These are phyloP conservation scores for Phylloporus sp. DNA, from an alignment of 768 basidiomycete species.

Conservation along the genomic window DNA sequence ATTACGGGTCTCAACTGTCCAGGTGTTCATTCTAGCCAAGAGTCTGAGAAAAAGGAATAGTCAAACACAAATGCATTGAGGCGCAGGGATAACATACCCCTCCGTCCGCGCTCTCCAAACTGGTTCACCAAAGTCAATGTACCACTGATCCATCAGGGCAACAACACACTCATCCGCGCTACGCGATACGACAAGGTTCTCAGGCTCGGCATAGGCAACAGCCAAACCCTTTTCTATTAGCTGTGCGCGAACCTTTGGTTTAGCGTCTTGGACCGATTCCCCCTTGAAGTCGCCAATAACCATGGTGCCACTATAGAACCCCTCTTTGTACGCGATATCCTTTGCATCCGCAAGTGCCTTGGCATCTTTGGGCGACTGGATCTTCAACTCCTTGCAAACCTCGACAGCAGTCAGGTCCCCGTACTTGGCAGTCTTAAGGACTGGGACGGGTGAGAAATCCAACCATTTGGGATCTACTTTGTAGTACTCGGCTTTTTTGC, in stretches of 20 bases:
- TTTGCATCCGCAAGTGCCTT: conserved; percentile 96
- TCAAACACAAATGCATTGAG: conserved; percentile 1
- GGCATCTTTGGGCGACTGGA: conserved; percentile 90
- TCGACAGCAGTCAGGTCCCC: conserved; percentile 86
- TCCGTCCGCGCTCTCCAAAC: conserved; percentile 85
- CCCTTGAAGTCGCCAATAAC: conserved; percentile 89
- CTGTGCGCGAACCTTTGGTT: conserved; percentile 77
- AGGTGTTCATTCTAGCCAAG: conserved; percentile 84
- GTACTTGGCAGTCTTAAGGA: conserved; percentile 86
- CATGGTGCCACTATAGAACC: conserved; percentile 95
- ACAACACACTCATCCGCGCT: conserved; percentile 98
- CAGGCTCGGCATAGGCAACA: conserved; percentile 93
- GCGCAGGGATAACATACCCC: conserved; percentile 48
- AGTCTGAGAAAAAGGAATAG: conserved; percentile 43
- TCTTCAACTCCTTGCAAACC: conserved; percentile 84
- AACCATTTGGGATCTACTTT: conserved; percentile 90
- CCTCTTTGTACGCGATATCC: conserved; percentile 97
- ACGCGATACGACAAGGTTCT: conserved; percentile 82
- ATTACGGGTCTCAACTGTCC: conserved; percentile 87
- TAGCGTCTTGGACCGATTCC: conserved; percentile 83
- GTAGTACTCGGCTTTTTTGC: conserved; percentile 96
- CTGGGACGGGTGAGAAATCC: conserved; percentile 79
- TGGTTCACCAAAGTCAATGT: conserved; percentile 92
- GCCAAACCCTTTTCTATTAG: conserved; percentile 79
- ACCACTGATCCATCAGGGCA: conserved; percentile 99